These are phyloP conservation scores for Penicillium sp. DNA, from an alignment of 2,329 filamentous ascomycete genomes.

Conservation along the genomic window DNA sequence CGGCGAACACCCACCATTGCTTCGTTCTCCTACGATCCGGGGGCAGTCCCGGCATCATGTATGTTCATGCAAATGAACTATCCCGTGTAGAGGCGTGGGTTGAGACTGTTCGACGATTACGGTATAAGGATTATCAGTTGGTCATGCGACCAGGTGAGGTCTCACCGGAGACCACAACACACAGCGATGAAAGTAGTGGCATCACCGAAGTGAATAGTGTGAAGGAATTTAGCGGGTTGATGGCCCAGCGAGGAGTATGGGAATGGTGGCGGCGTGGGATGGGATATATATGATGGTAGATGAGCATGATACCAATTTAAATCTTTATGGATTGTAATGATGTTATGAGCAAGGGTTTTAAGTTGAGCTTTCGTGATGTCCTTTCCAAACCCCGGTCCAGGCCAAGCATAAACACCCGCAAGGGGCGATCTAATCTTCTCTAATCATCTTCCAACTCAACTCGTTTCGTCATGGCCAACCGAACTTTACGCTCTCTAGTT, in stretches of 20 bases:
- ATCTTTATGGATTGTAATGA: too few species aligned
- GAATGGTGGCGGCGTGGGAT: conserved; percentile 65
- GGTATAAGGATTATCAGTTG: conserved; percentile 69
- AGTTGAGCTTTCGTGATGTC: too few species aligned
- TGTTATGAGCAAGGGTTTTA: too few species aligned
- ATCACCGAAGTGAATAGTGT: conserved; percentile 58
- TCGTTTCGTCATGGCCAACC: too few species aligned
- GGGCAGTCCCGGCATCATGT: conserved; percentile 70
- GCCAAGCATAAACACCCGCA: too few species aligned
- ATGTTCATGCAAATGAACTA: conserved; percentile 58
- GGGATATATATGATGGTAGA: conserved; percentile 48
- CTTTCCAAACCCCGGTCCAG: too few species aligned
- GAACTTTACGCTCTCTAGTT: too few species aligned
- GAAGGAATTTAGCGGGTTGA: conserved; percentile 57
- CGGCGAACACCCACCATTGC: conserved; percentile 54
- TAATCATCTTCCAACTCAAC: too few species aligned
- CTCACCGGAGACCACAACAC: conserved; percentile 7
- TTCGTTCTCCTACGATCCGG: conserved; percentile 63
- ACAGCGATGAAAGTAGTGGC: conserved; percentile 14
- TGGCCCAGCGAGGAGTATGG: conserved; percentile 55
- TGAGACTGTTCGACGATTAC: conserved; percentile 55
- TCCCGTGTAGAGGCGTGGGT: conserved; percentile 58
- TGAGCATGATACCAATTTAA: too few species aligned
- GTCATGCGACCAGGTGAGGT: conserved; percentile 48
- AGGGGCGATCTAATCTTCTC: too few species aligned